phyloP scores from a whole-genome alignment of 2,329 filamentous ascomycete species.

The Pestalotiopsis sp. region DNA sequence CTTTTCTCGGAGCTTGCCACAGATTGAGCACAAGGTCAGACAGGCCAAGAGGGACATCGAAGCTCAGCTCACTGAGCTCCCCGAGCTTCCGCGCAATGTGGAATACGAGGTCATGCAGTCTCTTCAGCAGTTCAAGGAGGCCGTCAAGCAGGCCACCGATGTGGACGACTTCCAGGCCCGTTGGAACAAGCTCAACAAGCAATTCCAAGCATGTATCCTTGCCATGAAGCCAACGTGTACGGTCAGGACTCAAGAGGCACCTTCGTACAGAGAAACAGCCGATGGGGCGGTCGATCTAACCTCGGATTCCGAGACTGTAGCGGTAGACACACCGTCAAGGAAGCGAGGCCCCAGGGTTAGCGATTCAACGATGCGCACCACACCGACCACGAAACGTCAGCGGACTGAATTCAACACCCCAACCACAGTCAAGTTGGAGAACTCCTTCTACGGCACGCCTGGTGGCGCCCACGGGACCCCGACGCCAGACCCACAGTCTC shows the following conservation, averaged over 20 bases:
- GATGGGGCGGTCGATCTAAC: conserved; percentile 26
- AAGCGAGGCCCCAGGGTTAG: conserved; percentile 27
- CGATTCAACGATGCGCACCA: conserved; percentile 33
- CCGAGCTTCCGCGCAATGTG: conserved; percentile 70
- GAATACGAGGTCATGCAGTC: conserved; percentile 66
- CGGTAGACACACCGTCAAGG: conserved; percentile 23
- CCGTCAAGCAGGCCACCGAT: conserved; percentile 56
- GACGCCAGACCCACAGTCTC: conserved; percentile 25
- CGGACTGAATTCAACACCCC: conserved; percentile 25
- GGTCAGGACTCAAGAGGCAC: conserved; percentile 28
- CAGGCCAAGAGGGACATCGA: conserved; percentile 54
- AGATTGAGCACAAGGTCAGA: conserved; percentile 57
- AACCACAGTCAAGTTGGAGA: conserved; percentile 40
- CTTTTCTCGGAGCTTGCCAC: conserved; percentile 56
- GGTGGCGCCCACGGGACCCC: conserved; percentile 30
- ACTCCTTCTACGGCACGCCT: conserved; percentile 18
- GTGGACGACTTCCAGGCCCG: conserved; percentile 43
- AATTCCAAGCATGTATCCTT: conserved; percentile 35
- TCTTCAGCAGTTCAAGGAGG: conserved; percentile 58
- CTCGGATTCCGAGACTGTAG: conserved; percentile 25
- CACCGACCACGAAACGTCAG: conserved; percentile 26
- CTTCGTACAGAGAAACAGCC: conserved; percentile 17
- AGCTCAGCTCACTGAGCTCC: conserved; percentile 58
- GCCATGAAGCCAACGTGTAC: conserved; percentile 37
- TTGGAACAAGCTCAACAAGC: conserved; percentile 34